Evolutionary conservation across 2,329 filamentous ascomycete species (phyloP).

Genomic region (Trichoderma atrobrunneum): DNA sequence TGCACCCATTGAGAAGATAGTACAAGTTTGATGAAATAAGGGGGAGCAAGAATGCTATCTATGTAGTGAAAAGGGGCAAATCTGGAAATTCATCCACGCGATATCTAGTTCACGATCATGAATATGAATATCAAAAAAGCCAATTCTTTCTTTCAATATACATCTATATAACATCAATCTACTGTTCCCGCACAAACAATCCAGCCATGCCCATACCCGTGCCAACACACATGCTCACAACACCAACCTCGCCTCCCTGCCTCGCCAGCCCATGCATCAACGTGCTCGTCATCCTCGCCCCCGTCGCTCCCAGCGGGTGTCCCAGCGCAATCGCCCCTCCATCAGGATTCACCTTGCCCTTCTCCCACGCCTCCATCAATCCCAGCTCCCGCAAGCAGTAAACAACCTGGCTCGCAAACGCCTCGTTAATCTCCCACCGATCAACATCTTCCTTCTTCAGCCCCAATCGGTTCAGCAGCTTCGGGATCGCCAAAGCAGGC

Average conservation of each 20-base stretch:
- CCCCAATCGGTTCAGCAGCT: conserved; percentile 67
- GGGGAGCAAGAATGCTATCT: background rate
- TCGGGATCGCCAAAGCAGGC: conserved; percentile 81
- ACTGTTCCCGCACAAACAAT: conserved; percentile 65
- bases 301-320: conserved; percentile 86
- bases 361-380: conserved; percentile 59
- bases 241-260: conserved; percentile 71
- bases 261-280: conserved; percentile 64
- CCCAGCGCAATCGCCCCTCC: conserved; percentile 93
- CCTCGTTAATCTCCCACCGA: conserved; percentile 93
- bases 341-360: conserved; percentile 79
- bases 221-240: conserved; percentile 87
- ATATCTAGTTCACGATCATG: background rate
- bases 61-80: background rate
- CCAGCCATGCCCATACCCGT: conserved; percentile 78
- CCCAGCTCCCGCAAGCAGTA: conserved; percentile 71
- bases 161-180: conserved; percentile 20
- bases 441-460: conserved; percentile 67
- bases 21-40: background rate
- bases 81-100: background rate
- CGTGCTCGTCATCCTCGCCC: conserved; percentile 75
- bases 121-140: background rate
- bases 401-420: conserved; percentile 63
- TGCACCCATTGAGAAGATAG: background rate
- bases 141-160: background rate